Conservation (phyloP, 805 yeast species). For the Lachancea fermentati region DNA sequence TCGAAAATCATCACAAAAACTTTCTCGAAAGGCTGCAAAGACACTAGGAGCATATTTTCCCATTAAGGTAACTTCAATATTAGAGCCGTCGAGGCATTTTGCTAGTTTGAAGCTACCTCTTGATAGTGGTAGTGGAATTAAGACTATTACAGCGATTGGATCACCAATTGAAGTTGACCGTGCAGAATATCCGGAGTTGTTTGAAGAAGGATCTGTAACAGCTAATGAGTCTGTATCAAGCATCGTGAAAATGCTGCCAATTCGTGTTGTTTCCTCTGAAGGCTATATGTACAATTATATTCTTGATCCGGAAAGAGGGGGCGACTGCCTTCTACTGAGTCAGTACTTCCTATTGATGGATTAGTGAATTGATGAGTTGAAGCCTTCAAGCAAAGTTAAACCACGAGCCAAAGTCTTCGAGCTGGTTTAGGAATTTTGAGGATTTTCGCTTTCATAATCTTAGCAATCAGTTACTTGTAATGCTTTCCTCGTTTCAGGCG, state of each 20-base stretch:
- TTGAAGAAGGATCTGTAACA: conserved; percentile 8
- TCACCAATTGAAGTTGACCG: conserved; percentile 30
- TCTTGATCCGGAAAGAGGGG: conserved; percentile 83
- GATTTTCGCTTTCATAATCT: too few species aligned
- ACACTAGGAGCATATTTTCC: conserved; percentile 87
- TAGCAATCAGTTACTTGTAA: too few species aligned
- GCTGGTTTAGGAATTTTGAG: too few species aligned
- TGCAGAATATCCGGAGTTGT: conserved; percentile 28
- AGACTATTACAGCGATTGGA: conserved; percentile 29
- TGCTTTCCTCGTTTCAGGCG: too few species aligned
- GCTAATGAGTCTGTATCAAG: conserved; percentile 6
- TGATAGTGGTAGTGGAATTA: conserved; percentile 17
- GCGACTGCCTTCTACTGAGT: conserved; percentile 77
- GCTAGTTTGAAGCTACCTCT: conserved; percentile 75
- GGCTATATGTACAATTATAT: conserved; percentile 80
- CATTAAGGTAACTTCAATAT: conserved; percentile 62
- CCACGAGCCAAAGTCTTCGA: too few species aligned
- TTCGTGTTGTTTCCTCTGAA: conserved; percentile 70
- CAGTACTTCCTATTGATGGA: conserved; percentile 50
- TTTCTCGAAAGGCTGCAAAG: conserved; percentile 79
- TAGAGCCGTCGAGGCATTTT: conserved; percentile 88
- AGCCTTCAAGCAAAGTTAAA: too few species aligned
- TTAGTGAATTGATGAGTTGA: conserved; percentile 2
- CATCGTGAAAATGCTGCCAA: conserved; percentile 33
- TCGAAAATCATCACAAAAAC: conserved; percentile 68